Conservation (phyloP, 208 protist genomes). For the Zelonia costaricensis region DNA sequence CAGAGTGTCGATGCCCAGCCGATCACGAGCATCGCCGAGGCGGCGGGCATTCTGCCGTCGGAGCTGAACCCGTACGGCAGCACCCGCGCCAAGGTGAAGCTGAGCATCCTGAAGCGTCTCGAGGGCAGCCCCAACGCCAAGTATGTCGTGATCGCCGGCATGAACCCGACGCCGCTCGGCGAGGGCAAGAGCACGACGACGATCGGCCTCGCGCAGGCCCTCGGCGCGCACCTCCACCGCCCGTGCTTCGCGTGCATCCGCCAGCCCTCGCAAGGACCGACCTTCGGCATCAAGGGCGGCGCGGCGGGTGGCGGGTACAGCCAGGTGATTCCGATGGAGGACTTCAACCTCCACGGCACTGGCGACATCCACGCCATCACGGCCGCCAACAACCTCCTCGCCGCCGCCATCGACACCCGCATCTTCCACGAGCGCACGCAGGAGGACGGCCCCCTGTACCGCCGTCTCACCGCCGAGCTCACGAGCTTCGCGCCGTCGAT, state of each 20-base stretch:
- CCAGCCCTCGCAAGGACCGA: constrained; percentile 98
- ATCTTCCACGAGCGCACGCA: constrained; percentile 97
- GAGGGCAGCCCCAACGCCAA: constrained; percentile 79
- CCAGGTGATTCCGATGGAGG: constrained; percentile 97
- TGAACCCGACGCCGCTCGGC: constrained; percentile 92
- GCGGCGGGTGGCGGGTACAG: constrained; percentile 98
- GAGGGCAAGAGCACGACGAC: constrained; percentile 99
- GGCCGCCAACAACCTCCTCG: constrained; percentile 97
- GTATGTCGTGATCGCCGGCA: constrained; percentile 97
- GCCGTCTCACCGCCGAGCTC: constrained; percentile 71
- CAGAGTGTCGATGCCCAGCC: constrained; percentile 77
- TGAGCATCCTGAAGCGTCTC: constrained; percentile 89
- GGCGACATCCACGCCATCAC: constrained; percentile 99
- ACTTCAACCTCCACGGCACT: constrained; percentile 99
- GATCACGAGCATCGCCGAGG: constrained; percentile 74
- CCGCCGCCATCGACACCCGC: constrained; percentile 97
- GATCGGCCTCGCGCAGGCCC: constrained; percentile 96
- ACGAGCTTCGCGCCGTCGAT: constrained; percentile 92
- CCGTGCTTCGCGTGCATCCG: constrained; percentile 96
- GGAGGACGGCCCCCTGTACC: constrained; percentile 88
- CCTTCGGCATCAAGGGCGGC: constrained; percentile 96
- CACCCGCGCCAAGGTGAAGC: constrained; percentile 90
- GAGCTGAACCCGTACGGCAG: constrained; percentile 94
- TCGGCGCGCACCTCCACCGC: constrained; percentile 95
- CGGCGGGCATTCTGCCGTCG: constrained; percentile 79